Percentiles rank a stretch among this genome's conserved stretches.
These are phyloP conservation scores for Aspergillus sp. DNA, from an alignment of 2,329 filamentous ascomycete species.

Conservation along the genomic window DNA sequence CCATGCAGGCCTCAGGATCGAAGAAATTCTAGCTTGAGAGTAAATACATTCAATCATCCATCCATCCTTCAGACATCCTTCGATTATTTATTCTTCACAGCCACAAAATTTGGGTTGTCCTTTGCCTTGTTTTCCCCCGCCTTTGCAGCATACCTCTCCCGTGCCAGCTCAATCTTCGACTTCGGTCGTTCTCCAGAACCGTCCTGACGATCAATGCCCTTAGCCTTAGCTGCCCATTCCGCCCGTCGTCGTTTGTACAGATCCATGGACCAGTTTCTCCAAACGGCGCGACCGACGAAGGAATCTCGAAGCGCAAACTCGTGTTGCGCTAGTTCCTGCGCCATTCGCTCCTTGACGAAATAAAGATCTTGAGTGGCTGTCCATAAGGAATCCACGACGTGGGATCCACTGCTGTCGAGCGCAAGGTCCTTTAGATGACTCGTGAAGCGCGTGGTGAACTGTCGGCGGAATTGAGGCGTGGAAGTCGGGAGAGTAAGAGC, in stretches of 20 bases:
- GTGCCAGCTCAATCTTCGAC: constrained; percentile 57
- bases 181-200: constrained; percentile 39
- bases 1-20: background rate
- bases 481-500: constrained; percentile 57
- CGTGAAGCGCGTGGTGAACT: constrained; percentile 63
- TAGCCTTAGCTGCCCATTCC: constrained; percentile 65
- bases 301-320: constrained; percentile 64
- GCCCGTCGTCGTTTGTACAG: constrained; percentile 62
- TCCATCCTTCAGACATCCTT: background rate
- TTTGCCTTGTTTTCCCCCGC: constrained; percentile 16
- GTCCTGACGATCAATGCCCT: constrained; percentile 44
- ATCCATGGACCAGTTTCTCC: constrained; percentile 75
- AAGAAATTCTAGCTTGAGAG: background rate
- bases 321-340: constrained; percentile 59
- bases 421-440: constrained; percentile 62
- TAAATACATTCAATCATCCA: background rate
- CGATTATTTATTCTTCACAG: constrained; percentile 1
- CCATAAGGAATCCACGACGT: constrained; percentile 68
- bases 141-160: constrained; percentile 55
- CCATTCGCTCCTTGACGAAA: constrained; percentile 67
- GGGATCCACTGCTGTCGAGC: constrained; percentile 62
- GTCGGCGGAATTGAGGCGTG: constrained; percentile 58
- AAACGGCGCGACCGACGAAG: constrained; percentile 65
- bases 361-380: constrained; percentile 62
- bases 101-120: constrained; percentile 3